These are phyloP conservation scores for Entomortierella beljakovae DNA, from an alignment of 192 early-diverging fungal genomes.

Conservation along the genomic window DNA sequence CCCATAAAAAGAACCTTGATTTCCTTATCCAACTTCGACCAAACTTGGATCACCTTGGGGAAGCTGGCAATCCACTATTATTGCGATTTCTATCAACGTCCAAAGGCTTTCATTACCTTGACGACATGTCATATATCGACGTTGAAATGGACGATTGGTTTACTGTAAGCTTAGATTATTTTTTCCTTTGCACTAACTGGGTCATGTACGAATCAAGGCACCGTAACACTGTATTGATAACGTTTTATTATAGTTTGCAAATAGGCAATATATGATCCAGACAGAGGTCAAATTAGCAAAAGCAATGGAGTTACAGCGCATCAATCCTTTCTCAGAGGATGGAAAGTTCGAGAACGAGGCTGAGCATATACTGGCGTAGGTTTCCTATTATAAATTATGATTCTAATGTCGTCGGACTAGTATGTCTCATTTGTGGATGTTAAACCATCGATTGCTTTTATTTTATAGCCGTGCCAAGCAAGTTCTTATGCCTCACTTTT, in stretches of 20 bases:
- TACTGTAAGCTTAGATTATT: constrained; percentile 62
- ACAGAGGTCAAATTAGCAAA: constrained; percentile 49
- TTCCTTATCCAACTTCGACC: constrained; percentile 76
- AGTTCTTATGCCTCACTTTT: constrained; percentile 75
- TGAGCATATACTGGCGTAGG: constrained; percentile 36
- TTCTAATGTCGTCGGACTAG: too few relatives aligned
- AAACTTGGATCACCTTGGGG: constrained; percentile 78
- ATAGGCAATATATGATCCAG: constrained; percentile 53
- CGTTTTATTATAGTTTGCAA: constrained; percentile 54
- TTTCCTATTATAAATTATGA: not conserved
- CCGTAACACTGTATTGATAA: too few relatives aligned
- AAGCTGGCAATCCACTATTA: constrained; percentile 74
- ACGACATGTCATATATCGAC: constrained; percentile 77
- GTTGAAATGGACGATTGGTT: constrained; percentile 86
- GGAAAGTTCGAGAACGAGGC: constrained; percentile 45
- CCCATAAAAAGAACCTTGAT: constrained; percentile 73
- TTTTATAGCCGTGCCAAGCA: constrained; percentile 32
- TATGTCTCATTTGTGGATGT: too few relatives aligned
- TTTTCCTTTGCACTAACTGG: not conserved
- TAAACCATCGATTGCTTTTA: not conserved
- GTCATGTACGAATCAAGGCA: too few relatives aligned
- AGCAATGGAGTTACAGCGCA: constrained; percentile 49
- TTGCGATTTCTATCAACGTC: constrained; percentile 77
- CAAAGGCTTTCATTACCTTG: constrained; percentile 77
- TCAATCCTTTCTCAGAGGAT: constrained; percentile 47